Evolutionary conservation across 306 rosid genomes (phyloP).

Genomic region (Vigna reflexopilosa): DNA sequence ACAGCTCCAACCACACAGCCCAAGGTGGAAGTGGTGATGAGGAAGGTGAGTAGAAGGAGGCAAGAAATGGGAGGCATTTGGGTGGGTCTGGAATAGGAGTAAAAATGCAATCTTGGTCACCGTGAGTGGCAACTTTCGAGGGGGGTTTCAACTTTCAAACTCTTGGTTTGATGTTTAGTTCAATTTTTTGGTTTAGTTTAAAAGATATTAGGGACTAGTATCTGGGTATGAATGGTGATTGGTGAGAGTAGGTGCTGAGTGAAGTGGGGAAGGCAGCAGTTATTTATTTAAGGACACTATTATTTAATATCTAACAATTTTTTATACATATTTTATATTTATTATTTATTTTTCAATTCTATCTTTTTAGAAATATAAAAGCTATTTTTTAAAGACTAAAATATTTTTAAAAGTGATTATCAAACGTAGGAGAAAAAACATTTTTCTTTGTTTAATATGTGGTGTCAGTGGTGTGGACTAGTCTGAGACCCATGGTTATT

Average conservation of each 20-base stretch:
- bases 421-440: too few relatives aligned
- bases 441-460: background rate
- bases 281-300: background rate
- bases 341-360: too few relatives aligned
- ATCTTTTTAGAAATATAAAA: too few relatives aligned
- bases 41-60: slow-evolving; percentile 37
- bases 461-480: background rate
- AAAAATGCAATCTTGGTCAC: background rate
- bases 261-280: background rate
- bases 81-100: slow-evolving; percentile 29
- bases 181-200: background rate
- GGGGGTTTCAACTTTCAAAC: slow-evolving; percentile 1
- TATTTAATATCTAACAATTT: too few relatives aligned
- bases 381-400: too few relatives aligned
- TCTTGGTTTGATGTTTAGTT: background rate
- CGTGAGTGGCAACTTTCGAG: slow-evolving; percentile 6
- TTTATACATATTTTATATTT: too few relatives aligned
- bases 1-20: slow-evolving; percentile 46
- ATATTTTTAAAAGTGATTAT: too few relatives aligned
- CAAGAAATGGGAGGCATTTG: slow-evolving; percentile 57
- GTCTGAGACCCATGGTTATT: background rate
- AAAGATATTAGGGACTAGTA: background rate
- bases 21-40: slow-evolving; percentile 36
- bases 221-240: background rate
- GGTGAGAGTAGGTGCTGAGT: slow-evolving; percentile 4